Percentiles rank a stretch among this genome's conserved stretches.
Conservation (phyloP, 2,329 filamentous ascomycete species). For the Ilyonectria sp. region DNA sequence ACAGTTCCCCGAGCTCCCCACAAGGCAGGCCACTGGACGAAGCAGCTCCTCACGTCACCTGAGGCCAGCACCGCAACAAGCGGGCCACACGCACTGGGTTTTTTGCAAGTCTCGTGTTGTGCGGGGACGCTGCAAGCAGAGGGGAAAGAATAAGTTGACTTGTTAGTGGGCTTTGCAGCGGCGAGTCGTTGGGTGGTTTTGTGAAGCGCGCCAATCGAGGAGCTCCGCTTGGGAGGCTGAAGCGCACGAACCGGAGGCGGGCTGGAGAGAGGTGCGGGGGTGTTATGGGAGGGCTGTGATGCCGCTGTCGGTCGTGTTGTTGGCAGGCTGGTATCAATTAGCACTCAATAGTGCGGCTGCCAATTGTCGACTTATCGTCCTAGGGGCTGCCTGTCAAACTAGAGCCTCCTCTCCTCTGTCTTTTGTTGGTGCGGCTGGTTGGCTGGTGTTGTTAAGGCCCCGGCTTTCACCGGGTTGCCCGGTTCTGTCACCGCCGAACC, state of each 20-base stretch:
- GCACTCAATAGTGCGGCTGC: too few species aligned
- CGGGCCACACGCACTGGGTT: too few species aligned
- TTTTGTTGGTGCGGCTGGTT: neutral
- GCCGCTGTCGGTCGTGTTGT: neutral
- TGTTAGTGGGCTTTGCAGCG: neutral
- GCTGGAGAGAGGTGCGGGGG: neutral
- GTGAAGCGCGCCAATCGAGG: conserved; percentile 39
- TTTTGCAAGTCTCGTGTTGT: conserved; percentile 33
- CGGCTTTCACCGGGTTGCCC: neutral
- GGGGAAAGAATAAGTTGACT: neutral
- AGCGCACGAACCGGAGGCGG: conserved; percentile 40
- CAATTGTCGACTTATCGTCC: neutral
- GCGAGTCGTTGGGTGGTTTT: neutral
- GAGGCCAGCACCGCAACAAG: too few species aligned
- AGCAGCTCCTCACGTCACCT: conserved; percentile 22
- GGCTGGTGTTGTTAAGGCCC: neutral
- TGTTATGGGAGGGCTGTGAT: too few species aligned
- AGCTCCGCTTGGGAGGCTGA: conserved; percentile 2
- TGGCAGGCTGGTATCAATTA: too few species aligned
- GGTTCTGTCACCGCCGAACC: conserved; percentile 18
- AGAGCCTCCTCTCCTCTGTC: too few species aligned
- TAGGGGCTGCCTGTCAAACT: too few species aligned
- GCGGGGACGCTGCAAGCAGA: neutral
- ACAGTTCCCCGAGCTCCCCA: too few species aligned
- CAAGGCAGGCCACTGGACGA: too few species aligned